Percentiles rank a stretch among this genome's conserved stretches.
Conservation (phyloP, 1,284 basidiomycete species). For the Heterobasidion irregulare region DNA sequence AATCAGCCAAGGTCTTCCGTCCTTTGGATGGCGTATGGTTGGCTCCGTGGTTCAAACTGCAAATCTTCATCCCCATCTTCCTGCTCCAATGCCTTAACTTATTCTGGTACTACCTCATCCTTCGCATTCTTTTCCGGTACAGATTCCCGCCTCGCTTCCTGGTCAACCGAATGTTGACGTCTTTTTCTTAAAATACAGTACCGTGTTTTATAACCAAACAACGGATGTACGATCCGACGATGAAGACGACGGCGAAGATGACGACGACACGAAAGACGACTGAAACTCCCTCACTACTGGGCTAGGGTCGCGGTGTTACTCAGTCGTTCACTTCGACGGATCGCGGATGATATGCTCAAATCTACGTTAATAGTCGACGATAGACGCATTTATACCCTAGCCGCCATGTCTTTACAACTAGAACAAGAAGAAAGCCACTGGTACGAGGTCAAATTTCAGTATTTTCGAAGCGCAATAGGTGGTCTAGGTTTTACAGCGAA, state of each 20-base stretch:
- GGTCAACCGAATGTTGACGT: neutral
- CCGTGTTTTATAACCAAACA: conserved; percentile 16
- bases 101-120: conserved; percentile 86
- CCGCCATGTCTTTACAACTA: too few relatives aligned
- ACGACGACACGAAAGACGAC: conserved; percentile 6
- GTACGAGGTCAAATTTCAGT: too few relatives aligned
- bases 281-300: neutral
- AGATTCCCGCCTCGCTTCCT: conserved; percentile 10
- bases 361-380: too few relatives aligned
- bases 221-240: conserved; percentile 58
- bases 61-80: conserved; percentile 71
- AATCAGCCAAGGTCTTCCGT: conserved; percentile 49
- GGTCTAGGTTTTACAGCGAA: too few relatives aligned
- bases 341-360: neutral
- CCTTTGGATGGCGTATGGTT: conserved; percentile 67
- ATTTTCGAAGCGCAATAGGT: too few relatives aligned
- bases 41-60: conserved; percentile 72
- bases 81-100: conserved; percentile 79
- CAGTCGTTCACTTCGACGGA: too few relatives aligned
- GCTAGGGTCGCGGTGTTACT: neutral
- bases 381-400: too few relatives aligned
- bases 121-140: conserved; percentile 55
- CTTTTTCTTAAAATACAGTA: neutral
- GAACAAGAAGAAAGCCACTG: too few relatives aligned
- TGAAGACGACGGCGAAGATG: conserved; percentile 47